Evolutionary conservation across 164 flowering plant genomes (phyloP).

Genomic region (Tetrastigma voinierianum): DNA sequence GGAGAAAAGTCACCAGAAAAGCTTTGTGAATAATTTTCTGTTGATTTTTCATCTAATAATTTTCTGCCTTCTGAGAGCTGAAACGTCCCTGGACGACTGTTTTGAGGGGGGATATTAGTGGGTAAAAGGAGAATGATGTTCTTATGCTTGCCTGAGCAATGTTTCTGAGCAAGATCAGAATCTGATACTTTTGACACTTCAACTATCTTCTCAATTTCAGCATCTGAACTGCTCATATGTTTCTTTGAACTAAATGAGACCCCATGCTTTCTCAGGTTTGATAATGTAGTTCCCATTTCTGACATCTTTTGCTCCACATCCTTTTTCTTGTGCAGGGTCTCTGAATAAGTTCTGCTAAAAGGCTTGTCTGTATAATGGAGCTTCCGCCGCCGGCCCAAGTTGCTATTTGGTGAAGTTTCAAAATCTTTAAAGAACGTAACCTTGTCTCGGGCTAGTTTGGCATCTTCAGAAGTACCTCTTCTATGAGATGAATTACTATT

Average conservation of each 20-base stretch:
- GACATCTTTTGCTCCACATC: constrained; percentile 20
- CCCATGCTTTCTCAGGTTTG: constrained; percentile 17
- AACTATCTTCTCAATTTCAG: constrained; percentile 12
- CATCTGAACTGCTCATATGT: constrained; percentile 15
- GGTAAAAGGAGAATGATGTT: constrained; percentile 46
- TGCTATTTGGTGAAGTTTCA: constrained; percentile 15
- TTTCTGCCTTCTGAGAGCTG: constrained; percentile 24
- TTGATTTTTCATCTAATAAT: constrained; percentile 15
- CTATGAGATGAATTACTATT: constrained; percentile 15
- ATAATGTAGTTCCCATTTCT: constrained; percentile 9
- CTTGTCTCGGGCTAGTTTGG: constrained; percentile 14
- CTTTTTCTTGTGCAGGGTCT: constrained; percentile 8
- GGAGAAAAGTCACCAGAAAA: constrained; percentile 35
- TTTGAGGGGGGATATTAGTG: constrained; percentile 21
- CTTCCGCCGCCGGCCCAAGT: constrained; percentile 16
- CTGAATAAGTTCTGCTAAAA: constrained; percentile 16
- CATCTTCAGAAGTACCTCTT: constrained; percentile 20
- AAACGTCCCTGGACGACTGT: constrained; percentile 16
- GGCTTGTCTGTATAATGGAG: constrained; percentile 11
- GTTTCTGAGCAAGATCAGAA: constrained; percentile 20
- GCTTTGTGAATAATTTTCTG: constrained; percentile 24
- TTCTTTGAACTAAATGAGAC: constrained; percentile 11
- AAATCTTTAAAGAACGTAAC: constrained; percentile 15
- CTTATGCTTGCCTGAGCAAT: constrained; percentile 23
- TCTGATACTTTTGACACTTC: constrained; percentile 8